phyloP scores from a whole-genome alignment of 345 rosid genomes.

The Boechera retrofracta region DNA sequence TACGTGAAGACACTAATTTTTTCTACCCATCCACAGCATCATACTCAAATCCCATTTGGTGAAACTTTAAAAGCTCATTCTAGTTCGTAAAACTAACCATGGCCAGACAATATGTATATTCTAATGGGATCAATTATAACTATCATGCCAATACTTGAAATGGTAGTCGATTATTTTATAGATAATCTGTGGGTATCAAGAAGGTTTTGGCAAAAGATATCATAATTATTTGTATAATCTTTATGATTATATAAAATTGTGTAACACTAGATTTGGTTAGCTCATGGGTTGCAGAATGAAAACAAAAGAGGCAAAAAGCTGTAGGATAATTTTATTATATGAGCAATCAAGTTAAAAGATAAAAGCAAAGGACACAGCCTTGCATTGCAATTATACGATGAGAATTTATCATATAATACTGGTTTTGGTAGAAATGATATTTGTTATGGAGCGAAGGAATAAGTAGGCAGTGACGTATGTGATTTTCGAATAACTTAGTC shows the following conservation, averaged over 20 bases:
- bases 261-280: constrained; percentile 46
- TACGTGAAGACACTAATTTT: too few species aligned
- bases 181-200: constrained; percentile 30
- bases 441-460: constrained; percentile 35
- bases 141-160: constrained; percentile 8
- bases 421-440: constrained; percentile 38
- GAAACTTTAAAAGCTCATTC: constrained; percentile 2
- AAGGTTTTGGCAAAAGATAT: constrained; percentile 15
- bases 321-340: constrained; percentile 22
- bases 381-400: constrained; percentile 43
- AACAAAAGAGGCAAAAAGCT: constrained; percentile 43
- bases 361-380: constrained; percentile 46
- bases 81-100: background rate
- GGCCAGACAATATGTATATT: background rate
- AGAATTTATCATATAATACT: constrained; percentile 33
- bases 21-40: background rate
- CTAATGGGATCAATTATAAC: background rate
- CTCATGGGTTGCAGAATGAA: constrained; percentile 42
- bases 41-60: background rate
- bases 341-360: background rate
- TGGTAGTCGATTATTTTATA: constrained; percentile 2
- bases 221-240: background rate
- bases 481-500: constrained; percentile 27
- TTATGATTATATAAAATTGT: background rate
- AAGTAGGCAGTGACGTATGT: constrained; percentile 38